Evolutionary conservation across 495 filamentous ascomycete species (phyloP), one percentile per base, ranked within the genome.

Genomic region (Pyronema omphalodes): DNA sequence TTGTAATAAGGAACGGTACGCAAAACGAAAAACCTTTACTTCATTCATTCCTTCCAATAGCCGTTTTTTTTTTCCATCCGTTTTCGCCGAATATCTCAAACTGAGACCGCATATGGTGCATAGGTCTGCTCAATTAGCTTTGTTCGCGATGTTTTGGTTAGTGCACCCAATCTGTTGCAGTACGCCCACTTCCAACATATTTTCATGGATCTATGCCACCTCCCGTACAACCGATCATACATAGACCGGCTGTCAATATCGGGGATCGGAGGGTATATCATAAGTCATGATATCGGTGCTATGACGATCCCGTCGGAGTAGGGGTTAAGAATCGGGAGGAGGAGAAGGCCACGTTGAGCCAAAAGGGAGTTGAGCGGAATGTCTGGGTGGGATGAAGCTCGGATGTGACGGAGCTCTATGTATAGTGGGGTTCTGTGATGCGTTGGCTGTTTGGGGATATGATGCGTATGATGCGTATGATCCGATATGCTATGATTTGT

Each of bases 111-210:
- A n/a, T 3, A 47, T 45, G 11, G 43, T 45, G 15, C 11, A 47
- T 50, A 55, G 55, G 57, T 65, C 37, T 65, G 61, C 53, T 57
- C 65, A 37, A 67, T 67, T 56, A 61, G 60, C 53, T 65, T 65
- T 53, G 62, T 67, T 15, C 57, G 53, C 19, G 59, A 67, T 56
- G 54, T 59, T 54, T 55, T 67, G 56, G 59, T 67, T 55, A 64
- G 61, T 66, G 48, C 15, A 6, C 41, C 57, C 46, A 12, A 12
- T 37, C 11, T 47, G 12, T 15, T n/a, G n/a, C n/a, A n/a, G n/a
- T n/a, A n/a, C 50, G 7, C 7, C 3, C 50, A 51, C 3, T 51
- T 37, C 9, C 12, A 34, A 14, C 2, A 12, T 7, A 17, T 41
- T 41, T 40, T 41, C 23, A 29, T 29, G 23, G 23, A 29, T 41